Evolutionary conservation across 495 filamentous ascomycete species (phyloP).

Genomic region (Filosporella fistucella): DNA sequence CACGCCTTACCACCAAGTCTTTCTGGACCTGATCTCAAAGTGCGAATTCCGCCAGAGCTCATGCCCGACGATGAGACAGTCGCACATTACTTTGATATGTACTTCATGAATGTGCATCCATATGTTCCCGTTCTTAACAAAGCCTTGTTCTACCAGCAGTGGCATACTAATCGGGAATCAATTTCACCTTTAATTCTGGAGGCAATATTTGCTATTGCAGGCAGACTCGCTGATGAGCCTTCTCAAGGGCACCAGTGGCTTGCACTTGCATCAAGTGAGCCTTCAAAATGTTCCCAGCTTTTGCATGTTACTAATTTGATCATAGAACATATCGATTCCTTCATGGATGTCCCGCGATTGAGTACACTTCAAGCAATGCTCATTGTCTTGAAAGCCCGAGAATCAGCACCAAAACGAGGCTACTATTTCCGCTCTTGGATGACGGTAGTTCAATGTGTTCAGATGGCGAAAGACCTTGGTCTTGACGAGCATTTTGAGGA

Average conservation of each 20-base stretch:
- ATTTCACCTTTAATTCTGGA: slow-evolving; percentile 92
- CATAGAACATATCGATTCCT: slow-evolving; percentile 83
- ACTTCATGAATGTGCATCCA: slow-evolving; percentile 88
- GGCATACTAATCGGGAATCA: slow-evolving; percentile 76
- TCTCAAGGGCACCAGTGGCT: slow-evolving; percentile 90
- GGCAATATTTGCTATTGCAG: slow-evolving; percentile 92
- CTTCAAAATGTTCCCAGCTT: not conserved
- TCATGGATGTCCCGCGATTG: slow-evolving; percentile 88
- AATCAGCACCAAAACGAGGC: slow-evolving; percentile 84
- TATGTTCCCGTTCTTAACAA: slow-evolving; percentile 94
- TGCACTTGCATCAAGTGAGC: slow-evolving; percentile 82
- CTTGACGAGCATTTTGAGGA: slow-evolving; percentile 80
- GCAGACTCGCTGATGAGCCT: slow-evolving; percentile 76
- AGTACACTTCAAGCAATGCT: slow-evolving; percentile 93
- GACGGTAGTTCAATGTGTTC: slow-evolving; percentile 84
- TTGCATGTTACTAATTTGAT: slow-evolving; percentile 16
- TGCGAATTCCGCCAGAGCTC: slow-evolving; percentile 88
- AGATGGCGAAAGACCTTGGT: slow-evolving; percentile 91
- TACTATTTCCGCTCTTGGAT: slow-evolving; percentile 99
- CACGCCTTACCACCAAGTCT: slow-evolving; percentile 58
- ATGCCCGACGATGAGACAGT: slow-evolving; percentile 88
- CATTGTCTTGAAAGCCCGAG: slow-evolving; percentile 85
- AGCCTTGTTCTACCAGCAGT: slow-evolving; percentile 81
- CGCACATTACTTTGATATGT: slow-evolving; percentile 85
- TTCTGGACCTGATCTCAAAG: slow-evolving; percentile 63